Conservation (phyloP, 2,329 filamentous ascomycete species). For the Penicillium sp. region DNA sequence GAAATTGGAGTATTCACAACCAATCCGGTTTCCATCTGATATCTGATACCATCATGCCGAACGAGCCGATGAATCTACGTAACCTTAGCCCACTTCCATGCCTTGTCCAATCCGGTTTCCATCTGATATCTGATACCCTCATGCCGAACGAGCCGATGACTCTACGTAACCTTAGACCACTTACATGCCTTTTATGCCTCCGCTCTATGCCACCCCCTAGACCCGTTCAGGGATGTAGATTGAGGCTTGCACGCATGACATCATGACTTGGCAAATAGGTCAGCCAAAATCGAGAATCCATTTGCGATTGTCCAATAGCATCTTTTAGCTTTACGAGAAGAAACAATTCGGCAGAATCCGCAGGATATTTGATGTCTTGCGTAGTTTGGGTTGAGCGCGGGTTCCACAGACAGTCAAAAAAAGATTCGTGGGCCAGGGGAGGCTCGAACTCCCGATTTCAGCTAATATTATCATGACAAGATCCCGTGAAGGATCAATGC, state of each 20-base stretch:
- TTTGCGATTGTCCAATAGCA: not conserved
- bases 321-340: not conserved
- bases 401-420: not conserved
- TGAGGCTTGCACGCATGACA: not conserved
- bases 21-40: not conserved
- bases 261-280: not conserved
- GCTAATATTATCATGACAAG: conserved; percentile 6
- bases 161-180: not conserved
- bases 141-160: not conserved
- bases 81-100: not conserved
- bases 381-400: not conserved
- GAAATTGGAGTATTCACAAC: not conserved
- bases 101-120: not conserved
- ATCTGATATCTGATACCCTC: not conserved
- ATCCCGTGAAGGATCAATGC: not conserved
- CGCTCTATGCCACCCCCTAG: not conserved
- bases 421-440: not conserved
- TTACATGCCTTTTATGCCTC: not conserved
- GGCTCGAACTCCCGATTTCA: conserved; percentile 6
- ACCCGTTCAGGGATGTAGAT: not conserved
- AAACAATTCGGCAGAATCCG: not conserved
- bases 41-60: not conserved
- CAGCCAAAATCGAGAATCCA: not conserved
- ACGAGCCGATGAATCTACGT: not conserved
- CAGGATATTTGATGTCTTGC: not conserved